Evolutionary conservation across 2,329 filamentous ascomycete species (phyloP).

Genomic region (Karstenula rhodostoma): DNA sequence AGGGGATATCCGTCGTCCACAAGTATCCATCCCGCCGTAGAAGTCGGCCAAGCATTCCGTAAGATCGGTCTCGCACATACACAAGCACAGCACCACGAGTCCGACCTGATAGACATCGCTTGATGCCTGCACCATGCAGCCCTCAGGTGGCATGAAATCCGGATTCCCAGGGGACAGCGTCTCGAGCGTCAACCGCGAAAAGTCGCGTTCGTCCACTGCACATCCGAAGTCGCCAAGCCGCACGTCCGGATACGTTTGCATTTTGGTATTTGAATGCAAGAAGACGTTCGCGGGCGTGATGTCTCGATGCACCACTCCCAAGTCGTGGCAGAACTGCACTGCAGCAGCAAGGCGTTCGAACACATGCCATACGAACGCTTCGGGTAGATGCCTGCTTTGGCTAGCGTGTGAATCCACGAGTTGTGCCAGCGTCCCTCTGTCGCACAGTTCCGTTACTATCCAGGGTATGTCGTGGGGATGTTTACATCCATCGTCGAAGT

Average conservation of each 20-base stretch:
- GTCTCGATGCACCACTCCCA: slow-evolving; percentile 5
- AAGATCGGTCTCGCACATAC: slow-evolving; percentile 1
- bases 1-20: not conserved
- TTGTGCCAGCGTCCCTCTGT: slow-evolving; percentile 8
- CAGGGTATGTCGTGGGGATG: slow-evolving; percentile 12
- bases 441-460: slow-evolving; percentile 1
- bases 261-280: not conserved
- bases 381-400: not conserved
- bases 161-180: not conserved
- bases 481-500: not conserved
- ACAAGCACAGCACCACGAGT: slow-evolving; percentile 9
- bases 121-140: not conserved
- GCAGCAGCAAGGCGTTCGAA: slow-evolving; percentile 7
- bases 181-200: not conserved
- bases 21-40: not conserved
- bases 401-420: not conserved
- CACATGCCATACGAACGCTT: slow-evolving; percentile 9
- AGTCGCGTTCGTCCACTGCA: not conserved
- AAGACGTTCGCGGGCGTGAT: slow-evolving; percentile 8
- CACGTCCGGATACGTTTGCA: not conserved
- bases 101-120: slow-evolving; percentile 12
- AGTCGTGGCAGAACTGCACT: slow-evolving; percentile 4
- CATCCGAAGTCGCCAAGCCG: slow-evolving; percentile 10
- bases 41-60: slow-evolving; percentile 6
- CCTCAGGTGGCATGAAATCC: slow-evolving; percentile 5